phyloP scores from a whole-genome alignment of 495 filamentous ascomycete genomes.

The Trypethelium eluteriae region DNA sequence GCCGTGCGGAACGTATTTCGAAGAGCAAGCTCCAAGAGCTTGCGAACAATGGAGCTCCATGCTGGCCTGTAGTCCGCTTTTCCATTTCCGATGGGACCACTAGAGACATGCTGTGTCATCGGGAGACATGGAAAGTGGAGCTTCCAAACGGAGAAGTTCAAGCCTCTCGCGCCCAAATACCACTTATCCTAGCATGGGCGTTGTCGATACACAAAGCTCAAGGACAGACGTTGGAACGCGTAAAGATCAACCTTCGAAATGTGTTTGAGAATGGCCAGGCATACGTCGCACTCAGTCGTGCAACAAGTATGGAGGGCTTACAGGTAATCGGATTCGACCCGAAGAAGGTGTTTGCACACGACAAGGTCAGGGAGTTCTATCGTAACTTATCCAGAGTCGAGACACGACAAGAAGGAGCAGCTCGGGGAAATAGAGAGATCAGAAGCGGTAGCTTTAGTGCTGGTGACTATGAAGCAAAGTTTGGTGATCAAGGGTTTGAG shows the following conservation, averaged over 20 bases:
- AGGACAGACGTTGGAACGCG: conserved; percentile 88
- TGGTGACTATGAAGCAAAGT: not conserved
- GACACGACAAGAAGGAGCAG: conserved; percentile 12
- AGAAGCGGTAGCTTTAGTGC: conserved; percentile 13
- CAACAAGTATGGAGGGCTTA: conserved; percentile 76
- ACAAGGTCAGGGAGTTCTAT: conserved; percentile 79
- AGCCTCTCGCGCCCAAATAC: conserved; percentile 68
- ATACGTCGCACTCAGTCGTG: conserved; percentile 76
- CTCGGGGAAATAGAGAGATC: conserved; percentile 14
- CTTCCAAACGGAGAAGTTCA: conserved; percentile 91
- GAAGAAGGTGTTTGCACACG: conserved; percentile 88
- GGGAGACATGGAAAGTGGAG: conserved; percentile 92
- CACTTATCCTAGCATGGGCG: conserved; percentile 92
- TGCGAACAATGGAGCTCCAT: conserved; percentile 35
- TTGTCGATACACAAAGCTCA: conserved; percentile 97
- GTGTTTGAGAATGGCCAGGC: conserved; percentile 95
- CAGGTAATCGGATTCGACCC: conserved; percentile 87
- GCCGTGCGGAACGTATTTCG: conserved; percentile 26
- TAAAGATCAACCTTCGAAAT: conserved; percentile 85
- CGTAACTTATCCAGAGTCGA: conserved; percentile 57
- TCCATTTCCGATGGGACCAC: conserved; percentile 66
- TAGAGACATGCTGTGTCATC: conserved; percentile 70
- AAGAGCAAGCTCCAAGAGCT: conserved; percentile 23
- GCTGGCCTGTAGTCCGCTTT: conserved; percentile 78
- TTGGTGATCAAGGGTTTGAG: not conserved